Evolutionary conservation across 495 filamentous ascomycete genomes (phyloP).

Genomic region (Clavariopsis aquatica): DNA sequence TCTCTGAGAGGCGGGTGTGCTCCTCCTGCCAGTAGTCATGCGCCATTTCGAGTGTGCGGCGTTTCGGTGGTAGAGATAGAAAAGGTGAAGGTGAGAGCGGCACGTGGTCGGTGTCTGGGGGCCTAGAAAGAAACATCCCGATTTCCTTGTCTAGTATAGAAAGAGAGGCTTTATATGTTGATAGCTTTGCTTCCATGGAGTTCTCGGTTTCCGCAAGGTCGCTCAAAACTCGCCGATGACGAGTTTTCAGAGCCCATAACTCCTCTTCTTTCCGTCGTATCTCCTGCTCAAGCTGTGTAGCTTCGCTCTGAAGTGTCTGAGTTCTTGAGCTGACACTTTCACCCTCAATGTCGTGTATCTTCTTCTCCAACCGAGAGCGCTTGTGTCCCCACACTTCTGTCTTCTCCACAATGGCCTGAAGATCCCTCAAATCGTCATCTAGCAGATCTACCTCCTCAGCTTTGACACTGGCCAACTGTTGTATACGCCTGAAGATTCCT

Average conservation of each 20-base stretch:
- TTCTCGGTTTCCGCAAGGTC: constrained; percentile 67
- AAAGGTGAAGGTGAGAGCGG: constrained; percentile 39
- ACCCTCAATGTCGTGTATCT: constrained; percentile 56
- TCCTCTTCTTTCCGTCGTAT: constrained; percentile 61
- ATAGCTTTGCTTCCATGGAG: constrained; percentile 60
- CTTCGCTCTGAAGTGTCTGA: constrained; percentile 44
- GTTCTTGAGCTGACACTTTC: constrained; percentile 41
- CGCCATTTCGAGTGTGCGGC: constrained; percentile 76
- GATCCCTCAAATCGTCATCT: constrained; percentile 55
- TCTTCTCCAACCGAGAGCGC: constrained; percentile 49
- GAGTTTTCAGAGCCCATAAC: constrained; percentile 66
- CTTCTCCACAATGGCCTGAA: constrained; percentile 60
- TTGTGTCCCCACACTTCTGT: constrained; percentile 63
- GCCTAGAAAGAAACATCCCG: constrained; percentile 52
- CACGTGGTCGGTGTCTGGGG: constrained; percentile 43
- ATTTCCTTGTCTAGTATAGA: constrained; percentile 59
- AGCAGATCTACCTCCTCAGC: constrained; percentile 68
- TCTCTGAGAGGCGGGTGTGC: constrained; percentile 56
- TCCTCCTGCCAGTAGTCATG: constrained; percentile 74
- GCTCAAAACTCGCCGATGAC: constrained; percentile 60
- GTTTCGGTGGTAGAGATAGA: constrained; percentile 58
- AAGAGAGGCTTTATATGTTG: constrained; percentile 59
- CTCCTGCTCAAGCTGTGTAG: constrained; percentile 43
- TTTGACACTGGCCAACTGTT: constrained; percentile 69
- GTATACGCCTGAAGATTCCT: constrained; percentile 70